Evolutionary conservation across 371 early-diverging fungal species (phyloP).

Genomic region (Smittium culicis): DNA sequence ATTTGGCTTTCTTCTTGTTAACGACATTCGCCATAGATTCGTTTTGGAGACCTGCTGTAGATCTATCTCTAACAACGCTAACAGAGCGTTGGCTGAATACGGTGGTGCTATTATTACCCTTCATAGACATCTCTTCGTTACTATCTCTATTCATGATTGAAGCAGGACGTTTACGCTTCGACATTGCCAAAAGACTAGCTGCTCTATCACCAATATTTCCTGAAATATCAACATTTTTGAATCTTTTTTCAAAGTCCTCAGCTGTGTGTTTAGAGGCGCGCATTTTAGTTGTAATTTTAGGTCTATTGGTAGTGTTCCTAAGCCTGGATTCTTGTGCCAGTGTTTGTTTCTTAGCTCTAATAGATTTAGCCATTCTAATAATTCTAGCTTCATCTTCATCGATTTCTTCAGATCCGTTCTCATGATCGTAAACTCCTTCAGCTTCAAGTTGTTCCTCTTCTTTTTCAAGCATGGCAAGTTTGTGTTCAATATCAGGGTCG

Average conservation of each 20-base stretch:
- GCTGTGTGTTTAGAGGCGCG: constrained; percentile 35
- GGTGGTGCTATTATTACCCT: constrained; percentile 9
- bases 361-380: constrained; percentile 57
- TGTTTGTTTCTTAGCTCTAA: constrained; percentile 71
- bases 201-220: neutral
- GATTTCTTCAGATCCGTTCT: constrained; percentile 31
- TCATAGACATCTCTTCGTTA: neutral
- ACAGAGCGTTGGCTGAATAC: constrained; percentile 34
- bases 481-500: constrained; percentile 94
- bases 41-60: constrained; percentile 60
- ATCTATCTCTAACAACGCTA: constrained; percentile 40
- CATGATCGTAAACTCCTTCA: constrained; percentile 88
- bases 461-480: constrained; percentile 86
- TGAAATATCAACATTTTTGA: constrained; percentile 43
- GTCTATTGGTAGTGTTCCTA: constrained; percentile 51
- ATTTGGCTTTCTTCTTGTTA: constrained; percentile 55
- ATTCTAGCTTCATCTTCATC: constrained; percentile 35
- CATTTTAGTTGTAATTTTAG: constrained; percentile 33
- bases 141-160: neutral
- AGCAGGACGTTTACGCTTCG: neutral
- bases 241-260: constrained; percentile 43
- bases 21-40: constrained; percentile 32
- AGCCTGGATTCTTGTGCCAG: constrained; percentile 60
- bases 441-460: constrained; percentile 89
- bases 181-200: neutral